A percentile compares a stretch with the other conserved stretches of the same genome.
phyloP scores from a whole-genome alignment of 1,139 yeast species.

The Candida smagusa region DNA sequence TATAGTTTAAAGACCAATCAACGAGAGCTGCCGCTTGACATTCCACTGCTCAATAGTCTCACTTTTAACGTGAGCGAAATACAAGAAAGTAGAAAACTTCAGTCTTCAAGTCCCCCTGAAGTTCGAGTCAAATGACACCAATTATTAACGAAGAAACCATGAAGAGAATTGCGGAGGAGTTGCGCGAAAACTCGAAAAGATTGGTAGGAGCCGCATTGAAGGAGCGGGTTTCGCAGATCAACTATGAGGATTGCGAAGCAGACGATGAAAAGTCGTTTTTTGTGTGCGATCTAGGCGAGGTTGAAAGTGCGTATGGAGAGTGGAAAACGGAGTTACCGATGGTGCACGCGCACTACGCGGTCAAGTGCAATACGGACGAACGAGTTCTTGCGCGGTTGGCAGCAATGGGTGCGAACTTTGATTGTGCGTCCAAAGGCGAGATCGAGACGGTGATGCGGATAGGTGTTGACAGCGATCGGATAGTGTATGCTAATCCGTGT shows the following conservation, averaged over 20 bases:
- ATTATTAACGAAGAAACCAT: slow-evolving; percentile 17
- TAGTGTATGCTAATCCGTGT: slow-evolving; percentile 93
- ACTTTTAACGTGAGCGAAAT: slow-evolving; percentile 29
- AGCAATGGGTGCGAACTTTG: slow-evolving; percentile 71
- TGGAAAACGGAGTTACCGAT: slow-evolving; percentile 71
- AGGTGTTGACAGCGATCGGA: slow-evolving; percentile 63
- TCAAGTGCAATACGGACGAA: slow-evolving; percentile 83
- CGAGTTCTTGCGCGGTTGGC: slow-evolving; percentile 58
- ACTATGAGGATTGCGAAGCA: slow-evolving; percentile 61
- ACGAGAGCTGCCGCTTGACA: slow-evolving; percentile 56
- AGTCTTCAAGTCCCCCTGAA: slow-evolving; percentile 14
- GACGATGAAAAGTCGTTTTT: slow-evolving; percentile 88
- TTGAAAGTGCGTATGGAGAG: slow-evolving; percentile 53
- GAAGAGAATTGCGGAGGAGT: slow-evolving; percentile 2
- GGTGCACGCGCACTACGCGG: slow-evolving; percentile 85
- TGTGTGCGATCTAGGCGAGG: slow-evolving; percentile 80
- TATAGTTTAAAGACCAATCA: slow-evolving; percentile 6
- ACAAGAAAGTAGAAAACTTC: slow-evolving; percentile 6
- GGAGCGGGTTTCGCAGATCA: slow-evolving; percentile 43
- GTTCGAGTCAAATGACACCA: slow-evolving; percentile 22
- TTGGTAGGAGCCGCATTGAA: slow-evolving; percentile 32
- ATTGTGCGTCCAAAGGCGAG: slow-evolving; percentile 90
- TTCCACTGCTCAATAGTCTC: slow-evolving; percentile 25
- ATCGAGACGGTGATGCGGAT: slow-evolving; percentile 62
- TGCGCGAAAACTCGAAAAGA: slow-evolving; percentile 8